Percentiles rank a stretch among this genome's conserved stretches.
Conservation (phyloP, 257 asterid species). For the Ocimum tenuiflorum region DNA sequence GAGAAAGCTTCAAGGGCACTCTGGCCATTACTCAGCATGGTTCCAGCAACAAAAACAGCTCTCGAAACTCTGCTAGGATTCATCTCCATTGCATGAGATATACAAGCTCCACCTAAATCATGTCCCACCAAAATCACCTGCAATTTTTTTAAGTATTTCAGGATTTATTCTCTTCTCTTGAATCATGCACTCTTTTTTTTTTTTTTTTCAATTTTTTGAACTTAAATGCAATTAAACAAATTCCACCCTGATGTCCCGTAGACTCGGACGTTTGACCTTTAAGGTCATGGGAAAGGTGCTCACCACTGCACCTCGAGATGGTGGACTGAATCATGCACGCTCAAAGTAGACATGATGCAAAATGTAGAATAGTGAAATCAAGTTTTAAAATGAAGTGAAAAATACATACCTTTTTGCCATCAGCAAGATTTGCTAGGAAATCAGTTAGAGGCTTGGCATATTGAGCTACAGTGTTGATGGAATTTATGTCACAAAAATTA, state of each 20-base stretch:
- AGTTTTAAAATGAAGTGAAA: too few relatives aligned
- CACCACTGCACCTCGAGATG: too few relatives aligned
- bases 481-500: slow-evolving; percentile 41
- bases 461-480: slow-evolving; percentile 31
- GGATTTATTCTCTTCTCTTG: background rate
- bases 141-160: background rate
- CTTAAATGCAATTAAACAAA: too few relatives aligned
- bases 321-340: too few relatives aligned
- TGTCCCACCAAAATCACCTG: slow-evolving; percentile 63
- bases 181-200: too few relatives aligned
- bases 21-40: slow-evolving; percentile 42
- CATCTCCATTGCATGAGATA: slow-evolving; percentile 53
- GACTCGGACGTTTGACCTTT: too few relatives aligned
- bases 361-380: too few relatives aligned
- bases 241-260: too few relatives aligned
- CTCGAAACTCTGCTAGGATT: slow-evolving; percentile 39
- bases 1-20: slow-evolving; percentile 48
- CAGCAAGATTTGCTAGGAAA: slow-evolving; percentile 35
- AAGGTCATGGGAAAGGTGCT: too few relatives aligned
- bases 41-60: slow-evolving; percentile 54
- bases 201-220: too few relatives aligned
- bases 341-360: too few relatives aligned
- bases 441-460: slow-evolving; percentile 46
- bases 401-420: slow-evolving; percentile 26
- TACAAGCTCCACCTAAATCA: slow-evolving; percentile 54